phyloP scores from a whole-genome alignment of 225 moss, liverwort and hornwort species.

The Straminergon stramineum region DNA sequence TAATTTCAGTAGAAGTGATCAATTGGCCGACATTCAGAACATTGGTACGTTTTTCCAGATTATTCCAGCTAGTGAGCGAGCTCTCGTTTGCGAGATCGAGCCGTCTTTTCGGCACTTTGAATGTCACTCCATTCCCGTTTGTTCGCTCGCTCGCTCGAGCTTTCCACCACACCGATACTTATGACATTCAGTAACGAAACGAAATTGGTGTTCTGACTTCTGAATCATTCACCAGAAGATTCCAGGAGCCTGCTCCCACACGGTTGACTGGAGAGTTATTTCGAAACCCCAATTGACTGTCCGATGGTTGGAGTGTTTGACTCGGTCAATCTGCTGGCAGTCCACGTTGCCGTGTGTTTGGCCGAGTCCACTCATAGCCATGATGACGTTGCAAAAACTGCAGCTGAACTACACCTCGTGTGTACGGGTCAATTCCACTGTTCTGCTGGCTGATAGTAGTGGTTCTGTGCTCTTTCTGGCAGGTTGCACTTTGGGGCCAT shows the following conservation, averaged over 20 bases:
- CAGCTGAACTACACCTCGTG: not conserved
- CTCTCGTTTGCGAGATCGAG: not conserved
- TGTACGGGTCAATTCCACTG: not conserved
- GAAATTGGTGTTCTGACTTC: not conserved
- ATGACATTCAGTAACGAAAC: too few species aligned
- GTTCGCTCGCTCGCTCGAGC: not conserved
- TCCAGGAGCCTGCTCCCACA: not conserved
- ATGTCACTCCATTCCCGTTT: not conserved
- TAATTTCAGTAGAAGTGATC: not conserved
- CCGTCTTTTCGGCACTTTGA: not conserved
- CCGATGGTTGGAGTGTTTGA: slow-evolving; percentile 3
- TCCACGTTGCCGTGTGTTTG: not conserved
- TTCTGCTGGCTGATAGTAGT: not conserved
- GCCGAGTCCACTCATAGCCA: not conserved
- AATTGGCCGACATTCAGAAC: not conserved
- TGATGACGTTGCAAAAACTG: not conserved
- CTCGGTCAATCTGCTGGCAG: not conserved
- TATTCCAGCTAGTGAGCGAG: too few species aligned
- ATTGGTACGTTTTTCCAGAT: not conserved
- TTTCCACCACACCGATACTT: not conserved
- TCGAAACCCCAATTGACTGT: not conserved
- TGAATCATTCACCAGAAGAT: not conserved
- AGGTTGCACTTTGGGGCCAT: not conserved
- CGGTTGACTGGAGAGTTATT: not conserved
- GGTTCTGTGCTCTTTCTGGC: not conserved